Evolutionary conservation across 1,284 basidiomycete genomes (phyloP).

Genomic region (Cutaneotrichosporon arboriforme): DNA sequence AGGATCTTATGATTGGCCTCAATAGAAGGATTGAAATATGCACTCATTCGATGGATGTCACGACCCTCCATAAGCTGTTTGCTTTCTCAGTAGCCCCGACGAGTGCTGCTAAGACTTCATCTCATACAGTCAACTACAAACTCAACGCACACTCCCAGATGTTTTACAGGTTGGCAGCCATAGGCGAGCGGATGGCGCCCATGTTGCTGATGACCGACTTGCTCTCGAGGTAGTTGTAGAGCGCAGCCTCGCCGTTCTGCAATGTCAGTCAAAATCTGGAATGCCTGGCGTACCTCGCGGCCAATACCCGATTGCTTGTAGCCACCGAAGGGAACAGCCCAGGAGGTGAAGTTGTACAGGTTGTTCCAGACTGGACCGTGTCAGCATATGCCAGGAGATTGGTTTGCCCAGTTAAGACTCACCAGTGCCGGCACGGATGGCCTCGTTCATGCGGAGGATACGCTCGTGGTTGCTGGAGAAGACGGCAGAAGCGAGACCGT

Average conservation of each 20-base stretch:
- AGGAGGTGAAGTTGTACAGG: constrained; percentile 14
- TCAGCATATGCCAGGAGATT: background rate
- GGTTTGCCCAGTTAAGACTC: constrained; percentile 3
- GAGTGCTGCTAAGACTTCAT: too few relatives aligned
- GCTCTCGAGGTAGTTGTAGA: constrained; percentile 16
- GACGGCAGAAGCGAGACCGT: constrained; percentile 80
- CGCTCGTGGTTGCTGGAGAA: constrained; percentile 81
- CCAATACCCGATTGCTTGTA: constrained; percentile 28
- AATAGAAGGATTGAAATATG: too few relatives aligned
- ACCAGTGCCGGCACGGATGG: constrained; percentile 78
- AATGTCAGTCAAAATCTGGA: background rate
- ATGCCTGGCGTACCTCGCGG: constrained; percentile 1
- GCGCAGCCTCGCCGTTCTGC: constrained; percentile 9
- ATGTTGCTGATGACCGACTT: constrained; percentile 47
- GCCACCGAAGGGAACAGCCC: constrained; percentile 13
- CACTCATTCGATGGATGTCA: too few relatives aligned
- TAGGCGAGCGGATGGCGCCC: constrained; percentile 16
- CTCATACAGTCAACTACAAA: background rate
- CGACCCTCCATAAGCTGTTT: too few relatives aligned
- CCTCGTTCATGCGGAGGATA: constrained; percentile 73
- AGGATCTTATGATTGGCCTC: background rate
- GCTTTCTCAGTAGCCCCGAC: too few relatives aligned
- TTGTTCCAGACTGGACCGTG: constrained; percentile 10
- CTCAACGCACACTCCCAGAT: background rate
- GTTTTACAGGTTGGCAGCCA: constrained; percentile 6